Evolutionary conservation across 169 alveolate species (phyloP), one percentile per base, ranked within the genome.

Genomic region (Eimeria acervulina): DNA sequence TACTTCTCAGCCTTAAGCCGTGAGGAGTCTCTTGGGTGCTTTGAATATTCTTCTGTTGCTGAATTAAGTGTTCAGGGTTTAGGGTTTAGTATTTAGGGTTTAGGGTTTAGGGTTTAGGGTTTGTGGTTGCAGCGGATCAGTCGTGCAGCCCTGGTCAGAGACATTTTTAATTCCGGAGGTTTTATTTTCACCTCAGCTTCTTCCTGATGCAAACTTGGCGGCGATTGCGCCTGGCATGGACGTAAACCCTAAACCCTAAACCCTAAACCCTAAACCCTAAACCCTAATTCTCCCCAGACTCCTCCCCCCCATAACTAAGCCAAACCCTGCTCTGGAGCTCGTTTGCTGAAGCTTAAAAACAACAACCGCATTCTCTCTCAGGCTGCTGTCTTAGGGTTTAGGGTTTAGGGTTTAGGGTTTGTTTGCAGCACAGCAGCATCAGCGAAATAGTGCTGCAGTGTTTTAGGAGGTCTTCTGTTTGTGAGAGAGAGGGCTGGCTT

Each of bases 141-240:
- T 90, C 36, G 59, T 70, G 7, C 95, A 90, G 89, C 95, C 95
- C 2, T 90, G 89, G 90, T 40, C 90, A 1, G 95, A 90, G 28
- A 52, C 95, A 31, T 90, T 90, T 90, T 51, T 90, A 52, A 59
- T 70, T 51, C 95, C 95, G 1, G 95, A 90, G 78, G 59, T 90
- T 33, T 74, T 90, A 4, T 90, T 90, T 81, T 68, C 95, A 44
- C 89, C 95, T 28, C 95, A 90, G 61, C 78, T 90, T 52, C 76
- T 90, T 42, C 88, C 76, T 21, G 83, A 90, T 51, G 36, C 95
- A 63, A 90, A 90, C 31, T 81, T 90, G 19, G 61, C 95, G 26
- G 85, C 95, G 6, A 38, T 90, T 19, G 95, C 70, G 1, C 90
- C 90, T 61, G 33, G 90, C 90, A 80, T 80, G 90, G 90, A 80